Evolutionary conservation across 352 stramenopile species (phyloP).

Genomic region (Phytophthora pluvialis): DNA sequence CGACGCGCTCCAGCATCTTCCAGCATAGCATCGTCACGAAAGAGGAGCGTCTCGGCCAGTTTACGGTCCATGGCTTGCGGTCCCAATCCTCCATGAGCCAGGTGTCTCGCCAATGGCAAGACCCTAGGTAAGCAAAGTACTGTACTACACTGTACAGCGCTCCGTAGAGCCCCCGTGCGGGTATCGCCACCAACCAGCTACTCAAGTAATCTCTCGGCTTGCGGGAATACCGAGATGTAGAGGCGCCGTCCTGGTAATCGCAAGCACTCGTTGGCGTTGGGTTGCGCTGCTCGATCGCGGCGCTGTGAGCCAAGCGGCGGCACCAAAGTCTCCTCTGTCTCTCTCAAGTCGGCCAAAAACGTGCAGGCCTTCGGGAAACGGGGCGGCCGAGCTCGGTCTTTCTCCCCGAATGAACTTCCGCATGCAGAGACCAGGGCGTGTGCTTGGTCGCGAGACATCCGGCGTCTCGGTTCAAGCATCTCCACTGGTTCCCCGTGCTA

Average conservation of each 20-base stretch:
- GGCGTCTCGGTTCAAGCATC: slow-evolving; percentile 38
- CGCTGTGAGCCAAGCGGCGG: slow-evolving; percentile 35
- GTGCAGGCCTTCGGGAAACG: slow-evolving; percentile 23
- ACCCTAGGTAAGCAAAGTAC: too few species aligned
- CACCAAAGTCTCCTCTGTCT: slow-evolving; percentile 35
- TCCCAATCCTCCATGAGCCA: slow-evolving; percentile 21
- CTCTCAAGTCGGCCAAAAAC: slow-evolving; percentile 19
- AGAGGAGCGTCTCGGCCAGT: slow-evolving; percentile 6
- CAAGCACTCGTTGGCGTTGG: slow-evolving; percentile 26
- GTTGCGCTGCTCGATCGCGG: slow-evolving; percentile 24
- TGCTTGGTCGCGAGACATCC: slow-evolving; percentile 37
- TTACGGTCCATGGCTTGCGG: slow-evolving; percentile 5
- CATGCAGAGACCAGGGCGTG: slow-evolving; percentile 17
- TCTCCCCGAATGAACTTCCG: slow-evolving; percentile 39
- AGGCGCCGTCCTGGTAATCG: slow-evolving; percentile 37
- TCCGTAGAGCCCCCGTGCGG: neutral
- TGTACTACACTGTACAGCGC: neutral
- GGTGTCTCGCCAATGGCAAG: slow-evolving; percentile 1
- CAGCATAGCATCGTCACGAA: slow-evolving; percentile 31
- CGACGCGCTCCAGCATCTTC: neutral
- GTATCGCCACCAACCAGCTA: slow-evolving; percentile 17
- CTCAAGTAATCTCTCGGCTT: slow-evolving; percentile 10
- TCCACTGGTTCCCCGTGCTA: slow-evolving; percentile 38
- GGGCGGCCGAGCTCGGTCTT: slow-evolving; percentile 22
- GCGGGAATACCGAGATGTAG: slow-evolving; percentile 25